Evolutionary conservation across 148 eudicot species (phyloP), one percentile per base, ranked within the genome.

Genomic region (Chenopodium quinoa): DNA sequence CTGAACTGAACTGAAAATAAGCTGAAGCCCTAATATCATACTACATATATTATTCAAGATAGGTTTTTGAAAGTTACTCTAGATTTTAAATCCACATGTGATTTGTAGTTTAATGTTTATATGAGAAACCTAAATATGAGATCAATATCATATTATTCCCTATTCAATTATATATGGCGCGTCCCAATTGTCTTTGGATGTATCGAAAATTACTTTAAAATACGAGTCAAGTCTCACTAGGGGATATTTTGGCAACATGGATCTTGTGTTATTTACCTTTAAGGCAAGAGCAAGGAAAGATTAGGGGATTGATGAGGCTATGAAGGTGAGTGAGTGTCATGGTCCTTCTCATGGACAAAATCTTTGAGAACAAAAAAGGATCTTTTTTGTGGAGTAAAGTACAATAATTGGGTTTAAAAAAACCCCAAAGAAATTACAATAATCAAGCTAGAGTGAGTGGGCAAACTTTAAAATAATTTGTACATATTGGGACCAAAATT

Each of bases 401-500:
- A 75, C 74, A 67, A 82, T 81, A n/a, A 81, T 75, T 79, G 75
- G 20, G 71, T 54, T 2, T 11, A 40, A 16, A 37, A 48, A 31
- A 31, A 31, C 0, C 0, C 34, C 34, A 67, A 25, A 52, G 27
- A 67, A 20, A 40, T 40, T 50, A 22, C n/a, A 23, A 74, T 12
- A 25, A 14, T 17, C 25, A 71, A 46, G 50, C 22, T 73, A 46
- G 71, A 66, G 78, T 78, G 46, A 72, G 70, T 82, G 63, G 62
- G 63, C 56, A 31, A 31, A 31, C 32, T 31, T 31, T 31, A 31
- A 31, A 1, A 1, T n/a, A 31, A 31, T 31, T 31, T n/a, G 50
- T 52, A 40, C 44, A 76, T 56, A 37, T 44, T 17, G 20, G 73
- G 81, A 77, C 78, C 81, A 72, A 78, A 77, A 69, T 50, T n/a